Percentiles rank a stretch among this genome's conserved stretches.
Evolutionary conservation across 805 yeast species (phyloP).

Genomic region (Candida pseudofarinosa): DNA sequence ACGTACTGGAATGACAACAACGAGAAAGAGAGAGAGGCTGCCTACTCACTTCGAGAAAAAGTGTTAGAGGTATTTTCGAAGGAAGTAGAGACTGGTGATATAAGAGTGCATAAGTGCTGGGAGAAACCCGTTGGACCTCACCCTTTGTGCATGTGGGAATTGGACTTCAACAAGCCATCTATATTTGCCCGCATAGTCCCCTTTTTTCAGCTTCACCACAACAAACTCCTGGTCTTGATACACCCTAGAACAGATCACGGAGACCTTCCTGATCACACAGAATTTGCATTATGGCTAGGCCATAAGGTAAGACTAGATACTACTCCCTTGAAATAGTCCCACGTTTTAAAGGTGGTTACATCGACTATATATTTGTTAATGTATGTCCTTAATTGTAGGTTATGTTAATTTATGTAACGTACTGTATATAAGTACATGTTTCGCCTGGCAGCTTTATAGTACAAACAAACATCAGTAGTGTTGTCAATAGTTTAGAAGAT

Average conservation of each 20-base stretch:
- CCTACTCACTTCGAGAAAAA: conserved; percentile 34
- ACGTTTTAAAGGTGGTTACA: too few species aligned
- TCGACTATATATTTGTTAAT: too few species aligned
- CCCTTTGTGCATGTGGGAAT: conserved; percentile 55
- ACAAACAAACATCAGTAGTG: not conserved
- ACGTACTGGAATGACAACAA: conserved; percentile 44
- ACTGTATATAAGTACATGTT: not conserved
- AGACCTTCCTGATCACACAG: conserved; percentile 47
- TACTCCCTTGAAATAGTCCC: not conserved
- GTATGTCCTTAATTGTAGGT: too few species aligned
- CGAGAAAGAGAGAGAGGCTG: conserved; percentile 29
- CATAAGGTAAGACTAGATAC: conserved; percentile 30
- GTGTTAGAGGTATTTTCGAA: conserved; percentile 38
- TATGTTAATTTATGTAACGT: not conserved
- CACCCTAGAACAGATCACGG: conserved; percentile 48
- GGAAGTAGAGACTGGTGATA: conserved; percentile 38
- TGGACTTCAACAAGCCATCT: conserved; percentile 47
- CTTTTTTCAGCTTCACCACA: conserved; percentile 52
- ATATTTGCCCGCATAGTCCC: conserved; percentile 43
- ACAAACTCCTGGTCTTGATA: conserved; percentile 47
- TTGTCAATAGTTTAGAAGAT: not conserved
- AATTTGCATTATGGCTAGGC: conserved; percentile 57
- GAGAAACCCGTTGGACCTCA: conserved; percentile 55
- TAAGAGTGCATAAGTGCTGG: conserved; percentile 44
- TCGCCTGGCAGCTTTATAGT: not conserved